Conservation (phyloP, 2,329 filamentous ascomycete genomes). For the Fusarium nodosum region DNA sequence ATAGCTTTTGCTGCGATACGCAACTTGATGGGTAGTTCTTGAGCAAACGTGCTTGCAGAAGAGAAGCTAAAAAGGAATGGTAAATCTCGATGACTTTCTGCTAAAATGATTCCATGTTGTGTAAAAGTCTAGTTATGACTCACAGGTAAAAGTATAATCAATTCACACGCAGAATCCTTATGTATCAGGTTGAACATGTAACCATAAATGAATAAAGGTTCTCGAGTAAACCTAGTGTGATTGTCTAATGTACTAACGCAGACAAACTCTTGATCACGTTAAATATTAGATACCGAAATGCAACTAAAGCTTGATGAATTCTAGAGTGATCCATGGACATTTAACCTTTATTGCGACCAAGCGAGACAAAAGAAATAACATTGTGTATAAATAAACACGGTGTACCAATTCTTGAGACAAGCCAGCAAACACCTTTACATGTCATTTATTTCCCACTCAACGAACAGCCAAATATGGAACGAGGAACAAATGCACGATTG, state of each 20-base stretch:
- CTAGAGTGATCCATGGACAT: not conserved
- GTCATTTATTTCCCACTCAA: not conserved
- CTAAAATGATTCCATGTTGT: not conserved
- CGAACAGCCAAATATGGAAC: not conserved
- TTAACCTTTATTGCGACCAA: not conserved
- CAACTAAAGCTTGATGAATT: no score
- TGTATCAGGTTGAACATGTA: no score
- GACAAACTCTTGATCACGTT: no score
- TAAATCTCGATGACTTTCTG: not conserved
- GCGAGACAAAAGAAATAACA: not conserved
- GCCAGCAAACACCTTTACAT: not conserved
- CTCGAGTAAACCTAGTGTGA: no score
- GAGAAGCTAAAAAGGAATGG: not conserved
- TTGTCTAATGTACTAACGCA: no score
- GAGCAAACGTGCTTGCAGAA: not conserved
- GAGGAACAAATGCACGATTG: not conserved
- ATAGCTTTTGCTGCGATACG: not conserved
- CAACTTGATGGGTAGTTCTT: not conserved
- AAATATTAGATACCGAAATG: no score
- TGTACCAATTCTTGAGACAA: not conserved
- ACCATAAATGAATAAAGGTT: no score
- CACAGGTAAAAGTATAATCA: not conserved
- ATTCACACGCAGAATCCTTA: not conserved
- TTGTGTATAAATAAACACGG: not conserved
- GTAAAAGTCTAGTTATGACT: not conserved